Percentiles rank a stretch among this genome's conserved stretches.
Evolutionary conservation across 495 filamentous ascomycete genomes (phyloP).

Genomic region (Aspergillus steynii): DNA sequence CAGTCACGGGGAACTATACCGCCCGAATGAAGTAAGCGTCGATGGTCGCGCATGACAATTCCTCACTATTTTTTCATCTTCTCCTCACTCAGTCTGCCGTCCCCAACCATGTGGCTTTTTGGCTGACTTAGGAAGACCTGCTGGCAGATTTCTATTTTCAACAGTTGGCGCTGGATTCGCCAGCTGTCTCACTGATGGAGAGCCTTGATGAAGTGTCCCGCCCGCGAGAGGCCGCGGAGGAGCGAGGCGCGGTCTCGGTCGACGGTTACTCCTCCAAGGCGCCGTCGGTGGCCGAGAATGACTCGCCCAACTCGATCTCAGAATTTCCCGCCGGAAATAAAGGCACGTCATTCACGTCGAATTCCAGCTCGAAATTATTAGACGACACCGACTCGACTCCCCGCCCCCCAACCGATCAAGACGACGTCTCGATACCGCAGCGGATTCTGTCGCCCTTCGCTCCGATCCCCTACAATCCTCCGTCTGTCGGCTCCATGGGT

Average conservation of each 20-base stretch:
- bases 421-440: constrained; percentile 15
- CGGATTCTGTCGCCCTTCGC: constrained; percentile 22
- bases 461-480: constrained; percentile 27
- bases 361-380: constrained; percentile 16
- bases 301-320: constrained; percentile 11
- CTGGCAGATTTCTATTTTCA: constrained; percentile 3
- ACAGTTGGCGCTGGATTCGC: constrained; percentile 4
- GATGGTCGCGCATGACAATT: neutral
- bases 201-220: constrained; percentile 40
- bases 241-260: constrained; percentile 7
- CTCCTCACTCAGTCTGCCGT: neutral
- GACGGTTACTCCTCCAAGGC: constrained; percentile 19
- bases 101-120: constrained; percentile 8
- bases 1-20: neutral
- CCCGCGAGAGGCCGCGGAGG: constrained; percentile 19
- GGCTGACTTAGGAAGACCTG: constrained; percentile 3
- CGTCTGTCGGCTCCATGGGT: constrained; percentile 24
- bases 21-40: neutral
- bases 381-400: constrained; percentile 14
- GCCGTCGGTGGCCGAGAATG: constrained; percentile 19
- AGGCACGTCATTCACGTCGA: constrained; percentile 17
- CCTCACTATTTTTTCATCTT: neutral
- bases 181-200: constrained; percentile 27
- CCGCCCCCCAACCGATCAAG: constrained; percentile 15
- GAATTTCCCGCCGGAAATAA: constrained; percentile 10